Evolutionary conservation across 129 eudicot genomes (phyloP), one percentile per base, ranked within the genome.

Genomic region (Cynara cardunculus): DNA sequence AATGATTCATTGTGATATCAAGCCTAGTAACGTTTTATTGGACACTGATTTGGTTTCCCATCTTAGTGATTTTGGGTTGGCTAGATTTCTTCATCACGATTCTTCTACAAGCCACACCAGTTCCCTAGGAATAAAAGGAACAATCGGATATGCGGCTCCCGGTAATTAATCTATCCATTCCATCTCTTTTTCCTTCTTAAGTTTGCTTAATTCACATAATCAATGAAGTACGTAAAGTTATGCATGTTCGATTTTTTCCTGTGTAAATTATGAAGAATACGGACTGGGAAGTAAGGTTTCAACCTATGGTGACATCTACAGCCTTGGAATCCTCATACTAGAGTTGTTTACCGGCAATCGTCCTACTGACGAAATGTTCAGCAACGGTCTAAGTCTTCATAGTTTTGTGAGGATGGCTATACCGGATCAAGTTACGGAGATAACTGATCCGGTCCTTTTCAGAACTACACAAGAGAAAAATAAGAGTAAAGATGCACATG

Each of bases 1-100:
- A 25, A 21, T 82, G 49, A 32, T 82, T 31, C 85, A 82, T 61
- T 82, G 85, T 31, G 85, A 82, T 69, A 32, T 82, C 53, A 82
- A 82, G 26, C 85, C 85, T 2, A 68, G 56, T 46, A 82, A 82
- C 34, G 78, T 82, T 68, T 39, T 82, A 53, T 72, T 82, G n/a
- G 81, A 82, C 32, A 13, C 68, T 0, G 81, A 75, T 10, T 44
- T 82, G 53, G 62, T 53, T 22, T 81, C 85, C 27, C 77, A 75
- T 46, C 53, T 82, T 18, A 59, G 76, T 70, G 85, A 82, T n/a
- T 82, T 82, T 10, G 85, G 85, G 32, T 49, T 82, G 44, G 70
- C 81, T 4, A 75, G 27, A 62, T 41, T 74, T 19, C 81, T 66
- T 44, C 1, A 25, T 10, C 39, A n/a, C 31, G 19, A 11, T 1